Conservation (phyloP, 495 filamentous ascomycete species). For the Entonaema liquescens region DNA sequence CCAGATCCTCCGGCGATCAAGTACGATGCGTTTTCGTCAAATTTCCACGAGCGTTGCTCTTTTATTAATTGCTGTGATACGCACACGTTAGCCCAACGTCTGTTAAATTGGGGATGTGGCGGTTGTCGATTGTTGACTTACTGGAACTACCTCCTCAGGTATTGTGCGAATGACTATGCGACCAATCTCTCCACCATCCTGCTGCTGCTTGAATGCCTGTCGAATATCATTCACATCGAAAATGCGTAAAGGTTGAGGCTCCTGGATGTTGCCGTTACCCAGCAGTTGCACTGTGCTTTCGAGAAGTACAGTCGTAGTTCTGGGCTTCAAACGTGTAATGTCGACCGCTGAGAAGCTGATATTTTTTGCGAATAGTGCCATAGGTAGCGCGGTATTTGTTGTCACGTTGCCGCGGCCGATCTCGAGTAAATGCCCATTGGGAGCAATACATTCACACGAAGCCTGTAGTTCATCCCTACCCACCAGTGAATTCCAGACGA, state of each 20-base stretch:
- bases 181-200: constrained; percentile 1
- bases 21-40: constrained; percentile 11
- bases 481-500: constrained; percentile 1
- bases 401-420: constrained; percentile 7
- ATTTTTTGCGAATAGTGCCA: constrained; percentile 5
- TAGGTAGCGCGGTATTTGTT: constrained; percentile 1
- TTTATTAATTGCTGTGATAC: constrained; percentile 11
- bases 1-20: constrained; percentile 19
- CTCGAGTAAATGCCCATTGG: constrained; percentile 11
- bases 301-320: not conserved
- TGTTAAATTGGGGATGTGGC: not conserved
- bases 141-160: constrained; percentile 1
- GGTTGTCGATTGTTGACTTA: not conserved
- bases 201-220: constrained; percentile 8
- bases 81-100: not conserved
- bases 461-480: constrained; percentile 8
- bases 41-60: constrained; percentile 7
- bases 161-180: constrained; percentile 3
- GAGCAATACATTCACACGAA: constrained; percentile 5
- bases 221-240: not conserved
- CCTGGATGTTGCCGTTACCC: constrained; percentile 2
- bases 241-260: not conserved
- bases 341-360: constrained; percentile 10
- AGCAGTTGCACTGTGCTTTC: constrained; percentile 5
- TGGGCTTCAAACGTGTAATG: not conserved